Percentiles rank a stretch among this genome's conserved stretches.
These are phyloP conservation scores for Paecilomyces sp. DNA, from an alignment of 2,329 filamentous ascomycete species.

Conservation along the genomic window DNA sequence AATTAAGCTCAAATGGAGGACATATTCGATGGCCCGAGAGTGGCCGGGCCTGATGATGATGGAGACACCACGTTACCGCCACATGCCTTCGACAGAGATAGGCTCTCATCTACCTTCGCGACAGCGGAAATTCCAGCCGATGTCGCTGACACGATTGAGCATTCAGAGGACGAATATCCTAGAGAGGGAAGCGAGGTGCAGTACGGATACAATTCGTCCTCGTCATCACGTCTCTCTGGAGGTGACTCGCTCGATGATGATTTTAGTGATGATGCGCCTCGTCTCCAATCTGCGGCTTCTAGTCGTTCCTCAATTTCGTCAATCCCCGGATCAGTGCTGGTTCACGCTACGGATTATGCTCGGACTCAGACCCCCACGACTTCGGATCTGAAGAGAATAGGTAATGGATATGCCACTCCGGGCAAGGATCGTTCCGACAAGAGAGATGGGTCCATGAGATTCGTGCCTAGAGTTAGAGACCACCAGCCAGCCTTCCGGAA, in stretches of 20 bases:
- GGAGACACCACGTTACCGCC: background rate
- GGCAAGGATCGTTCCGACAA: constrained; percentile 9
- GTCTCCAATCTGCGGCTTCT: constrained; percentile 22
- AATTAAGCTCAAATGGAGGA: background rate
- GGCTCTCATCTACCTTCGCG: background rate
- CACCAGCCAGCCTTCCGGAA: constrained; percentile 35
- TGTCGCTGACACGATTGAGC: background rate
- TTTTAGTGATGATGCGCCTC: constrained; percentile 20
- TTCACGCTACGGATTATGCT: constrained; percentile 21
- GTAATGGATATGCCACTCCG: background rate
- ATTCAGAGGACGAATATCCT: background rate
- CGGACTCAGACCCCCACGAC: constrained; percentile 9
- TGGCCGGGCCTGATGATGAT: background rate
- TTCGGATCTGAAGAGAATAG: constrained; percentile 6
- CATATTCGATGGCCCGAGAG: background rate
- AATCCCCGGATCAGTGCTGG: constrained; percentile 30
- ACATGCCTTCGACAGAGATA: background rate
- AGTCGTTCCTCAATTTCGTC: constrained; percentile 37
- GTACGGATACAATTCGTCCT: constrained; percentile 28
- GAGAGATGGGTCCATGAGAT: constrained; percentile 12
- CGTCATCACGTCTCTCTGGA: constrained; percentile 21
- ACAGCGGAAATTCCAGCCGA: constrained; percentile 6
- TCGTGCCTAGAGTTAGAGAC: constrained; percentile 22
- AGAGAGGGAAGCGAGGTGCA: constrained; percentile 3
- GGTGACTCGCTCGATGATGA: constrained; percentile 18